Percentiles rank a stretch among this genome's conserved stretches.
phyloP scores from a whole-genome alignment of 305 asterid species.

The Ilex paraguariensis region DNA sequence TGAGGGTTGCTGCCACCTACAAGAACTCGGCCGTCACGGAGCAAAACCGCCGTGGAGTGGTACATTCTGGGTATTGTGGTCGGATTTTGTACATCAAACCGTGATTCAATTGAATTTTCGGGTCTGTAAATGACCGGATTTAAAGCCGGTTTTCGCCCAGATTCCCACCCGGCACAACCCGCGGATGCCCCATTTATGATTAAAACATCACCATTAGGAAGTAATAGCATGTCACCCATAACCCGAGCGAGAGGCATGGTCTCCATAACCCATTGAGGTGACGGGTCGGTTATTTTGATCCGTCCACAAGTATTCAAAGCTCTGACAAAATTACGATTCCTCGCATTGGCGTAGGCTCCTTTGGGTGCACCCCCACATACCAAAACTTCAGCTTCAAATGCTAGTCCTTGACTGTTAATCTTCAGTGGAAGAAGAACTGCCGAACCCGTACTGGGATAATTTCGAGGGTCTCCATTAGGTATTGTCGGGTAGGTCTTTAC shows the following conservation, averaged over 20 bases:
- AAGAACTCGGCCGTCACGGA: conserved; percentile 54
- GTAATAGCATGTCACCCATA: conserved; percentile 75
- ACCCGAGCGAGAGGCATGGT: conserved; percentile 61
- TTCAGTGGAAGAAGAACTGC: conserved; percentile 47
- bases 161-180: conserved; percentile 68
- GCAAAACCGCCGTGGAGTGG: conserved; percentile 51
- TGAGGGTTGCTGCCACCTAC: conserved; percentile 68
- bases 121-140: conserved; percentile 50
- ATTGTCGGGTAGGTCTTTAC: conserved; percentile 39
- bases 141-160: conserved; percentile 37
- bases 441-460: conserved; percentile 54
- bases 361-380: conserved; percentile 71
- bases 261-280: conserved; percentile 63
- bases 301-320: conserved; percentile 63
- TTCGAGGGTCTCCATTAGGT: conserved; percentile 59
- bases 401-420: conserved; percentile 3
- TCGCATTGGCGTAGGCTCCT: conserved; percentile 40
- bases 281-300: conserved; percentile 40
- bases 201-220: conserved; percentile 55
- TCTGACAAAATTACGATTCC: conserved; percentile 15
- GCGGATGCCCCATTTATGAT: conserved; percentile 55
- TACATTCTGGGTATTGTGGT: conserved; percentile 51
- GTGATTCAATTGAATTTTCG: conserved; percentile 17
- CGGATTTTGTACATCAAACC: conserved; percentile 45
- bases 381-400: conserved; percentile 36